Percentiles rank a stretch among this genome's conserved stretches.
phyloP scores from a whole-genome alignment of 805 yeast species.

The Saturnispora galanensis region DNA sequence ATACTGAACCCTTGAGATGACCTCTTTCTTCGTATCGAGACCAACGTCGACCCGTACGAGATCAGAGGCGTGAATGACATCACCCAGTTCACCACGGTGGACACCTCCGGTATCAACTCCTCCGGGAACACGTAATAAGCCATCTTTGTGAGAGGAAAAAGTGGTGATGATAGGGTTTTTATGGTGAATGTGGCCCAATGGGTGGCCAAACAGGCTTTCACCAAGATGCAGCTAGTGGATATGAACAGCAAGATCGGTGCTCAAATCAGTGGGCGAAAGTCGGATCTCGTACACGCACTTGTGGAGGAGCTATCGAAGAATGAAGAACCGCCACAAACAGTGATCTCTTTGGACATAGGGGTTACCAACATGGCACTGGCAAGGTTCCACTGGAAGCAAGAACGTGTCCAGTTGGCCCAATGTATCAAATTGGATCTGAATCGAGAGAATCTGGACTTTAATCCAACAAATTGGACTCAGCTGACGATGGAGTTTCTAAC shows the following conservation, averaged over 20 bases:
- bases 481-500: conserved; percentile 17
- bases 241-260: neutral
- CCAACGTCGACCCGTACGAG: conserved; percentile 78
- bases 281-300: conserved; percentile 1
- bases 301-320: neutral
- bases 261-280: neutral
- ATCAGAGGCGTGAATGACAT: conserved; percentile 77
- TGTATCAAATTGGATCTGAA: conserved; percentile 28
- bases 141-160: conserved; percentile 11
- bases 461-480: conserved; percentile 21
- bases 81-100: conserved; percentile 46
- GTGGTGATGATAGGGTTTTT: neutral
- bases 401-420: conserved; percentile 13
- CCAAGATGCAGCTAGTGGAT: conserved; percentile 3
- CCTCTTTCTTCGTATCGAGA: conserved; percentile 51
- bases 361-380: conserved; percentile 27
- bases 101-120: conserved; percentile 23
- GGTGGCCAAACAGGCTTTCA: conserved; percentile 4
- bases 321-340: conserved; percentile 11
- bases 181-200: conserved; percentile 2
- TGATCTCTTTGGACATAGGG: conserved; percentile 27
- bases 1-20: conserved; percentile 75
- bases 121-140: conserved; percentile 25
- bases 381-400: conserved; percentile 11
- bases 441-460: conserved; percentile 17